Base-by-base conservation (phyloP, 1,284 basidiomycete genomes). In the Ustilago nuda region DNA sequence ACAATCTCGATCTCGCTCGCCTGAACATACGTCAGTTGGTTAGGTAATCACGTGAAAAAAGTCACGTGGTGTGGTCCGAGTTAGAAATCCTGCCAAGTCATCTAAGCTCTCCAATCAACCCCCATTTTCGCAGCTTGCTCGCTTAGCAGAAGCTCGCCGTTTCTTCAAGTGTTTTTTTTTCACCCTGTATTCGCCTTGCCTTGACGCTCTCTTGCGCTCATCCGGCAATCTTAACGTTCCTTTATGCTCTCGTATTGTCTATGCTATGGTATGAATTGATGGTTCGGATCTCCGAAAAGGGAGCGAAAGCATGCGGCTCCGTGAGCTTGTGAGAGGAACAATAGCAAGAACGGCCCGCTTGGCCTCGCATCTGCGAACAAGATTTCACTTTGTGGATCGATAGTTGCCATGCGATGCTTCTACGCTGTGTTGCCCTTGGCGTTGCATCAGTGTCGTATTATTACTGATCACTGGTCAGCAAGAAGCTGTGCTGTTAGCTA, bases 1-100 rank as follows among this genome's bases (percentile, higher is more conserved):
- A n/a, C 3, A 43, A 2, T 27, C 7, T 45, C 43, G 43, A 45
- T 45, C 1, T 45, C 43, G 27, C 23, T 45, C 43, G 27, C 23
- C 13, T 51, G 30, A 23, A 19, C 58, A 51, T 60, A 50, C 58
- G 58, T 50, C 58, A 43, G n/a, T 58, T 58, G 35, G 56, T 53
- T 55, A 48, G 41, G 45, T 27, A 27, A 27, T 27, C 23, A 27
- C 23, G n/a, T 19, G n/a, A 3, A 2, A 19, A 45, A 45, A 45
- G 23, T 27, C 23, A 27, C 23, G 23, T 27, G 23, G 23, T 27
- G 23, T 27, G 23, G 3, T 27, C 23, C 23, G 23, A 27, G 23
- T 27, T 3, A 27, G 23, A 27, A 3, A 27, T 27, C 3, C 23
- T 27, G 23, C 23, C 23, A 27, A 27, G 23, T 27, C 23, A 27